These are phyloP conservation scores for Boletellus sp. DNA, from an alignment of 768 basidiomycete species.

Conservation along the genomic window DNA sequence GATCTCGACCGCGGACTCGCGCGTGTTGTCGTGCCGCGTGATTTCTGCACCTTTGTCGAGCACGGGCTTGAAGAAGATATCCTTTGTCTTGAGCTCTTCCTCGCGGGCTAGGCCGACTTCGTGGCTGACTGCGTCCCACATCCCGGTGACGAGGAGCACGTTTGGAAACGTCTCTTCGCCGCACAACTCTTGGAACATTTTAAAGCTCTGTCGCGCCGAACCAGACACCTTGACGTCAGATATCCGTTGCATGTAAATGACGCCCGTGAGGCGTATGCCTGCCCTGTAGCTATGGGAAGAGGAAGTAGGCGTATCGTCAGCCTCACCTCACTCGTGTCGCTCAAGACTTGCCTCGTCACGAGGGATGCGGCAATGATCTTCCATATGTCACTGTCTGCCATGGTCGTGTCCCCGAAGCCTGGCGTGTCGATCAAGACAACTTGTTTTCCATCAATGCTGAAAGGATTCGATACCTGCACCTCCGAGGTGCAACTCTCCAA, in stretches of 20 bases:
- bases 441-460: conserved; percentile 26
- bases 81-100: conserved; percentile 37
- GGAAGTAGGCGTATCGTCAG: neutral
- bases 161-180: conserved; percentile 44
- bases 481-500: conserved; percentile 35
- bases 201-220: conserved; percentile 43
- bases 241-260: conserved; percentile 53
- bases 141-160: conserved; percentile 49
- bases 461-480: conserved; percentile 27
- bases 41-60: conserved; percentile 45
- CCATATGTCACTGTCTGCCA: conserved; percentile 47
- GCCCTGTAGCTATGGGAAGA: conserved; percentile 17
- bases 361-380: conserved; percentile 45
- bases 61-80: conserved; percentile 49
- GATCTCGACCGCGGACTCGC: conserved; percentile 43
- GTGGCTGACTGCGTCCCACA: conserved; percentile 42
- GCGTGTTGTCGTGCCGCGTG: conserved; percentile 41
- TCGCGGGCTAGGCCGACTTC: conserved; percentile 39
- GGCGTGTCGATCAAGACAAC: conserved; percentile 59
- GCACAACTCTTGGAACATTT: conserved; percentile 50
- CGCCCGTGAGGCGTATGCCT: conserved; percentile 37
- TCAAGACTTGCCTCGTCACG: conserved; percentile 20
- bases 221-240: conserved; percentile 46
- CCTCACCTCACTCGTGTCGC: neutral
- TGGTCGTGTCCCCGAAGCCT: conserved; percentile 54